Conservation (phyloP, 2,329 filamentous ascomycete species). For the Raffaelea deltoideospora region DNA sequence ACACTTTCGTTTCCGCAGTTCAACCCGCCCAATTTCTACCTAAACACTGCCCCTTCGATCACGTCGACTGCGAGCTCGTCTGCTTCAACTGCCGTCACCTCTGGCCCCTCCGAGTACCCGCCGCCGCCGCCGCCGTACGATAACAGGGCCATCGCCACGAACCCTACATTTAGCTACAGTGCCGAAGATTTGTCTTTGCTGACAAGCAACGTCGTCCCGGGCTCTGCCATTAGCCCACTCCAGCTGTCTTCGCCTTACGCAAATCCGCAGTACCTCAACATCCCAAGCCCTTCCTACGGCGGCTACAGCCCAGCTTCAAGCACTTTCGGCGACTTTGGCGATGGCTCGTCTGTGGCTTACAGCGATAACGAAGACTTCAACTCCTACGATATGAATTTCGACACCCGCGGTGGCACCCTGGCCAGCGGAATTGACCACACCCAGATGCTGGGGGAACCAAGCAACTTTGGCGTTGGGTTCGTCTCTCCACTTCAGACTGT, state of each 20-base stretch:
- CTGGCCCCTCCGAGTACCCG: conserved; percentile 21
- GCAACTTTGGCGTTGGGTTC: conserved; percentile 41
- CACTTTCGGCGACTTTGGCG: conserved; percentile 28
- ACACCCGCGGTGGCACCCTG: conserved; percentile 14
- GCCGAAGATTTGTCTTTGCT: conserved; percentile 45
- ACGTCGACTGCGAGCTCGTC: conserved; percentile 14
- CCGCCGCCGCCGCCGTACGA: conserved; percentile 33
- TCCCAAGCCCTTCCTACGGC: conserved; percentile 46
- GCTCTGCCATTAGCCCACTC: conserved; percentile 36
- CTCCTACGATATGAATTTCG: conserved; percentile 31
- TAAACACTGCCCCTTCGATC: conserved; percentile 20
- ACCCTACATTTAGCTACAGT: conserved; percentile 48
- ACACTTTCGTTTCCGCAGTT: conserved; percentile 48
- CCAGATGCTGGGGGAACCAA: conserved; percentile 29
- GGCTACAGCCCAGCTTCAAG: conserved; percentile 49
- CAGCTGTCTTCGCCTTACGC: conserved; percentile 40
- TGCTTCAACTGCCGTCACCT: conserved; percentile 23
- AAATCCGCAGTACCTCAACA: conserved; percentile 42
- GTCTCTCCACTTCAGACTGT: conserved; percentile 47
- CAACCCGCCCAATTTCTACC: conserved; percentile 37
- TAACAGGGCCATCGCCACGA: conserved; percentile 15
- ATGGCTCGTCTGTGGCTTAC: conserved; percentile 37
- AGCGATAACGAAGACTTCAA: conserved; percentile 45
- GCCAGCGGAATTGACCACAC: conserved; percentile 20
- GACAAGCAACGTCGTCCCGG: conserved; percentile 26